Conservation (phyloP, 306 rosid species). For the Senna siamea region DNA sequence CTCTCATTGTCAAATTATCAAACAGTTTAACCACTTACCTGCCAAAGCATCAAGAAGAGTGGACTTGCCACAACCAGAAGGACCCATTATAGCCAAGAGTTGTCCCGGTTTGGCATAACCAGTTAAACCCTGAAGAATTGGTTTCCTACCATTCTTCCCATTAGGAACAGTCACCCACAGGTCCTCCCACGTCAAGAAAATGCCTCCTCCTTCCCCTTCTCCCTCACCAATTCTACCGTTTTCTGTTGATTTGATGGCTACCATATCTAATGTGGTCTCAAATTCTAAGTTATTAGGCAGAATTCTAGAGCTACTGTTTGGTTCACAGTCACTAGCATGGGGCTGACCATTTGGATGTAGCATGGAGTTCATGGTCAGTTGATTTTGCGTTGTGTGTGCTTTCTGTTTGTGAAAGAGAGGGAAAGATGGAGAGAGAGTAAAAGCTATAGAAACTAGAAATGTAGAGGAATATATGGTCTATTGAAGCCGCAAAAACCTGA, state of each 20-base stretch:
- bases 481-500: not conserved
- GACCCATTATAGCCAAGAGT: slow-evolving; percentile 72
- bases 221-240: not conserved
- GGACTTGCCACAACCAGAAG: slow-evolving; percentile 76
- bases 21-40: slow-evolving; percentile 36
- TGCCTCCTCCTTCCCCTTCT: not conserved
- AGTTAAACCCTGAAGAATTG: slow-evolving; percentile 54
- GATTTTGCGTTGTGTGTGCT: not conserved
- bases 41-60: slow-evolving; percentile 73
- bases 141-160: slow-evolving; percentile 42
- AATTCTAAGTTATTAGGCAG: not conserved
- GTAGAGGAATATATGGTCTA: not conserved
- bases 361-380: not conserved
- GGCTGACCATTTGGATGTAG: not conserved
- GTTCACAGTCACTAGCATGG: not conserved
- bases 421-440: not conserved
- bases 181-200: slow-evolving; percentile 60
- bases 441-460: not conserved
- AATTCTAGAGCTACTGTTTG: not conserved
- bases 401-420: not conserved
- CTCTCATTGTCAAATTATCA: slow-evolving; percentile 4
- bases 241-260: not conserved
- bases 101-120: slow-evolving; percentile 65
- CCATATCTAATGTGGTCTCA: not conserved
- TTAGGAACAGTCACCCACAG: slow-evolving; percentile 51